Base-by-base conservation (phyloP, 2,329 filamentous ascomycete species). In the Berkeleyomyces basicola region DNA sequence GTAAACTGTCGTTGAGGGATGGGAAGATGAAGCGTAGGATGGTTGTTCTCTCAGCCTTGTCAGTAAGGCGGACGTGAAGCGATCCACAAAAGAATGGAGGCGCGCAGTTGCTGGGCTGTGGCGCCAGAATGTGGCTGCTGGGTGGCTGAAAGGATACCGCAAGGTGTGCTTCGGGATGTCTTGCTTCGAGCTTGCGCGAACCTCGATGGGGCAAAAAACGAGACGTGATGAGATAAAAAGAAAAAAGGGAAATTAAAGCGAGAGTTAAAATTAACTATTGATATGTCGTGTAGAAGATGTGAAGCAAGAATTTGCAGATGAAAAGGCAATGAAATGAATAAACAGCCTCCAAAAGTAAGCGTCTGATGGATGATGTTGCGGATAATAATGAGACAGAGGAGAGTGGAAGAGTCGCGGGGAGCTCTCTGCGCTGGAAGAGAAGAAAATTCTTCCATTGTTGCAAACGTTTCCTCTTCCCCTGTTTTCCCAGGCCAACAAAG, bases 1-100 rank as follows among this genome's bases (percentile, higher is more conserved):
- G 49, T 53, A 36, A 37, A 53, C 37, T 53, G 49, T 9, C 37
- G 49, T 53, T 37, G 49, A 53, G 16, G 36, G 49, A 53, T 36
- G 11, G 7, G n/a, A 51, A 23, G 23, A 51, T 51, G 23, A 10
- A 51, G 49, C 23, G 10, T n/a, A 36, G 49, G 49, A 53, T 53
- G 49, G 23, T 36, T 36, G n/a, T 53, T 53, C n/a, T 42, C 23
- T 36, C 47, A 61, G 60, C 60, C 60, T 61, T 36, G 47, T 61
- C n/a, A 42, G 49, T 47, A 61, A 61, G 60, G 60, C 60, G 10
- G 16, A n/a, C 16, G 39, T 42, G 10, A 3, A 10, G 10, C 2
- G 36, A 31, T 9, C 55, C 55, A 42, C 36, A 31, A 58, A 43
- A 58, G 23, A 42, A 23, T 31, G 23, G 6, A 36, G 31, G 46